These are phyloP conservation scores for Aspergillus asperescens DNA, from an alignment of 495 filamentous ascomycete genomes.

Conservation along the genomic window DNA sequence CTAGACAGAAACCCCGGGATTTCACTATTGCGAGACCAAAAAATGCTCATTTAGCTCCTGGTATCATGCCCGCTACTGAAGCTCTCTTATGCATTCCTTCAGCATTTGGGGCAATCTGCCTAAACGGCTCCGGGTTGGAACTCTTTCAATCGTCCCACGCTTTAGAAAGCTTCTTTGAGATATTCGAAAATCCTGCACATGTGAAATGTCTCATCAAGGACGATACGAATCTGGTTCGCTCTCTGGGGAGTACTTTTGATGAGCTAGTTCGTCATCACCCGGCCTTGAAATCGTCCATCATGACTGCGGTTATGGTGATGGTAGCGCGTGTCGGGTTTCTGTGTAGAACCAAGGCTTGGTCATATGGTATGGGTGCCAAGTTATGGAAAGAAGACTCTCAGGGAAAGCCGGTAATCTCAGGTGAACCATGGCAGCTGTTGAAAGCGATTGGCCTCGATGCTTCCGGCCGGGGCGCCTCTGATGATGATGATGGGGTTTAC, in stretches of 20 bases:
- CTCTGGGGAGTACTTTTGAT: constrained; percentile 79
- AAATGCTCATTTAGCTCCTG: constrained; percentile 52
- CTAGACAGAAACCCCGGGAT: constrained; percentile 25
- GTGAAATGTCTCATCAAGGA: constrained; percentile 75
- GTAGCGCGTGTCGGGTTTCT: constrained; percentile 68
- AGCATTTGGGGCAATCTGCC: constrained; percentile 88
- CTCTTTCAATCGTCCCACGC: constrained; percentile 81
- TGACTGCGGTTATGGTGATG: constrained; percentile 78
- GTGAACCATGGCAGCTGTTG: constrained; percentile 30
- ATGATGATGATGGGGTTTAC: constrained; percentile 28
- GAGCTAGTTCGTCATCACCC: constrained; percentile 94
- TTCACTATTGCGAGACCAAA: constrained; percentile 33
- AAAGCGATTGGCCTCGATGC: constrained; percentile 30
- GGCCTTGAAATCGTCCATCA: constrained; percentile 67
- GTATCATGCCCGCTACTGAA: constrained; percentile 78
- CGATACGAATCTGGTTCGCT: constrained; percentile 52
- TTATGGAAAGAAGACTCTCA: constrained; percentile 57
- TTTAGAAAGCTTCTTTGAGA: constrained; percentile 80
- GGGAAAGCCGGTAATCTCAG: constrained; percentile 28
- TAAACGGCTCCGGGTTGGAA: constrained; percentile 83
- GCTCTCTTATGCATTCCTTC: constrained; percentile 79
- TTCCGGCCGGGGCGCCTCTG: constrained; percentile 20
- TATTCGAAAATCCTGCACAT: constrained; percentile 88
- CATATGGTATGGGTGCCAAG: constrained; percentile 69
- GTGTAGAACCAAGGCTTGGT: constrained; percentile 59